Conservation (phyloP, 768 basidiomycete genomes). For the Gymnopilus dilepis region DNA sequence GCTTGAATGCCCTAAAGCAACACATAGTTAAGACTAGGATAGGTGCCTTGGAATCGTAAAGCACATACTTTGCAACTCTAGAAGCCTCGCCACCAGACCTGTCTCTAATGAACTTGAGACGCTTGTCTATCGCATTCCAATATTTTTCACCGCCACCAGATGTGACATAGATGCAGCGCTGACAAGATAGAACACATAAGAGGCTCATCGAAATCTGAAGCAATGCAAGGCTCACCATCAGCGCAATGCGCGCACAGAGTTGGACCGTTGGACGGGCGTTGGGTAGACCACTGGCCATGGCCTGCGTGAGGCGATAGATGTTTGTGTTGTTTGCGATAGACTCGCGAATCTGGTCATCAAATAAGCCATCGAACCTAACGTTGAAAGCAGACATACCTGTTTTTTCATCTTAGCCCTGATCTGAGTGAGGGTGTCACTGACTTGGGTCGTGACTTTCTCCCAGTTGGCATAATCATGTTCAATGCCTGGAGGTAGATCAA, state of each 20-base stretch:
- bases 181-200: neutral
- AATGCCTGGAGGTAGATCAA: slow-evolving; percentile 18
- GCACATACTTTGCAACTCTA: neutral
- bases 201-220: no score
- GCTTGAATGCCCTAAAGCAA: neutral
- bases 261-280: slow-evolving; percentile 14
- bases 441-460: slow-evolving; percentile 11
- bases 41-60: neutral
- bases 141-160: neutral
- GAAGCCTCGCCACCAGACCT: neutral
- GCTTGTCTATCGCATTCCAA: neutral
- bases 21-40: neutral
- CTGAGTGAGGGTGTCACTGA: slow-evolving; percentile 22
- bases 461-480: slow-evolving; percentile 17
- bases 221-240: slow-evolving; percentile 15
- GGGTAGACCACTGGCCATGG: slow-evolving; percentile 10
- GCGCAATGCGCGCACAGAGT: slow-evolving; percentile 18
- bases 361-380: no score
- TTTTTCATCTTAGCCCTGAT: slow-evolving; percentile 17
- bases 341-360: slow-evolving; percentile 13
- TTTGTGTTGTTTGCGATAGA: slow-evolving; percentile 5
- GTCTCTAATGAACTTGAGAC: neutral
- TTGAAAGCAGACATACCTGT: slow-evolving; percentile 2
- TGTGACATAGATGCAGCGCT: neutral
- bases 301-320: slow-evolving; percentile 14